Conservation (phyloP, 352 stramenopile genomes). For the Globisporangium cystogenes region DNA sequence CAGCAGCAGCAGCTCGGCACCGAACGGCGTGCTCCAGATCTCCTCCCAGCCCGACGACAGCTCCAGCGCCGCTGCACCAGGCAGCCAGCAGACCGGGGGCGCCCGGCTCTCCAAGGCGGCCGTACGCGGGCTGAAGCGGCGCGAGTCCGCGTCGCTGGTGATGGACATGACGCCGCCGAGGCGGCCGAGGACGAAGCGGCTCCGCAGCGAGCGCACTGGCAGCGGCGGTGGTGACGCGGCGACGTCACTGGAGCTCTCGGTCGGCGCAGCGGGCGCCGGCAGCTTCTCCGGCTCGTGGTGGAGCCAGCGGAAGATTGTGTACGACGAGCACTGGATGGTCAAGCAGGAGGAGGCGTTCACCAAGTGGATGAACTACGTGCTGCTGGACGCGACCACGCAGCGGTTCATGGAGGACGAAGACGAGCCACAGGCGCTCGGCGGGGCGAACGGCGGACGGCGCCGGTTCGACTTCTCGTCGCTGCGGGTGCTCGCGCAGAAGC, state of each 20-base stretch:
- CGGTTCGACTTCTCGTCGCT: conserved; percentile 64
- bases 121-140: conserved; percentile 19
- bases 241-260: conserved; percentile 11
- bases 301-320: conserved; percentile 59
- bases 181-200: conserved; percentile 21
- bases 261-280: conserved; percentile 8
- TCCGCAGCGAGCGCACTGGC: conserved; percentile 3
- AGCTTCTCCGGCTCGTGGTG: conserved; percentile 53
- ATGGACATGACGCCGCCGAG: conserved; percentile 40
- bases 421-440: too few species aligned
- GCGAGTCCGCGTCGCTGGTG: conserved; percentile 16
- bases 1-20: background rate
- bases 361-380: conserved; percentile 86
- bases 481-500: conserved; percentile 63
- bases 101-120: background rate
- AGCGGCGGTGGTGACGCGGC: conserved; percentile 1
- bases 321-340: conserved; percentile 75
- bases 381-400: conserved; percentile 48
- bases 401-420: conserved; percentile 27
- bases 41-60: background rate
- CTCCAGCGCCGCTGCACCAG: background rate
- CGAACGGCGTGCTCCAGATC: conserved; percentile 6
- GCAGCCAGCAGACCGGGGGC: background rate
- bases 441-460: conserved; percentile 8
- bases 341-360: conserved; percentile 80